These are phyloP conservation scores for Simmondsia chinensis DNA, from an alignment of 148 eudicot species.

Conservation along the genomic window DNA sequence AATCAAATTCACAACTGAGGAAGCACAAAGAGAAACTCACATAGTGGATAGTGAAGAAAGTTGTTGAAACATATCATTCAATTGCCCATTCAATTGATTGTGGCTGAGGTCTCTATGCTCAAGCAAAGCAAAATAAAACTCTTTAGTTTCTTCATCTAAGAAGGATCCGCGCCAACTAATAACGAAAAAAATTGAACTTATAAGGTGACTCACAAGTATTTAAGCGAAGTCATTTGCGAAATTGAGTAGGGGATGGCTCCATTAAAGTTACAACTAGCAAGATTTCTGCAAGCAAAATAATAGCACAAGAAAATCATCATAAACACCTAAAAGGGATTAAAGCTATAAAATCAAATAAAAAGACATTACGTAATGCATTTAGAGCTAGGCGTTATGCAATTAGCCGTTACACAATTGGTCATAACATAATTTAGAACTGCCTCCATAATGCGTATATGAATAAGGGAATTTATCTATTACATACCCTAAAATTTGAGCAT, in stretches of 20 bases:
- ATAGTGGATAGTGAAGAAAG: conserved; percentile 58
- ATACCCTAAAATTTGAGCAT: too few relatives aligned
- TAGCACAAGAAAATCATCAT: background rate
- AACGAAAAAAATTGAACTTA: background rate
- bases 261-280: conserved; percentile 61
- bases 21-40: conserved; percentile 50
- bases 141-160: background rate
- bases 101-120: conserved; percentile 65
- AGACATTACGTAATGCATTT: too few relatives aligned
- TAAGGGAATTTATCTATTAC: too few relatives aligned
- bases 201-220: conserved; percentile 45
- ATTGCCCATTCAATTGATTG: conserved; percentile 62
- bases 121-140: conserved; percentile 3
- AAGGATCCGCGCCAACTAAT: background rate
- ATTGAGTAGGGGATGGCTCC: conserved; percentile 71
- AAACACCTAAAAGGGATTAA: too few relatives aligned
- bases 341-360: too few relatives aligned
- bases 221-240: conserved; percentile 53
- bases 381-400: too few relatives aligned
- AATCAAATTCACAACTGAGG: too few relatives aligned
- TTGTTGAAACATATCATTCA: conserved; percentile 40
- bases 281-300: conserved; percentile 47
- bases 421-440: too few relatives aligned
- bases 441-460: too few relatives aligned
- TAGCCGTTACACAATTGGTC: too few relatives aligned